phyloP scores from a whole-genome alignment of 768 basidiomycete genomes.

The Lyophyllum shimeji region DNA sequence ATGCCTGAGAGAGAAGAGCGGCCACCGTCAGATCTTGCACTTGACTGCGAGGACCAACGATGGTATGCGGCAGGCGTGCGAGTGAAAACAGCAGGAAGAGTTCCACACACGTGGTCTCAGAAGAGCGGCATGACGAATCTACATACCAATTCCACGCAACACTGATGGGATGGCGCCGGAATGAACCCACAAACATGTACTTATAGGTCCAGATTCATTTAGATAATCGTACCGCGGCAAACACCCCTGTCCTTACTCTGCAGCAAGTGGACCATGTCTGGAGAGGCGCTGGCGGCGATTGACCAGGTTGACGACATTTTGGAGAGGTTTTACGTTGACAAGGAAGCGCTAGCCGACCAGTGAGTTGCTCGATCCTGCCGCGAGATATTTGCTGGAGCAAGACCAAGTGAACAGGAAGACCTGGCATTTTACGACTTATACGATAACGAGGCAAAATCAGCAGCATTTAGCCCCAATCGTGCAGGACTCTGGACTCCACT shows the following conservation, averaged over 20 bases:
- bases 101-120: neutral
- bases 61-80: neutral
- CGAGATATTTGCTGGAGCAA: neutral
- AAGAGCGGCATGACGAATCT: neutral
- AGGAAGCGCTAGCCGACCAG: neutral
- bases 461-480: neutral
- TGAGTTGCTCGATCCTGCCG: neutral
- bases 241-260: neutral
- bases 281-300: neutral
- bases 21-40: too few relatives aligned
- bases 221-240: neutral
- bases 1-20: too few relatives aligned
- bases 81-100: neutral
- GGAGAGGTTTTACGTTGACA: neutral
- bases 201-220: neutral
- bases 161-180: neutral
- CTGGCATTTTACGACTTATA: constrained; percentile 5
- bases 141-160: neutral
- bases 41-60: neutral
- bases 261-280: neutral
- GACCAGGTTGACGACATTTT: constrained; percentile 6
- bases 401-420: constrained; percentile 6
- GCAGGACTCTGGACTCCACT: neutral
- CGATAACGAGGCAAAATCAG: neutral
- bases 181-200: neutral